Base-by-base conservation (phyloP, 2,329 filamentous ascomycete genomes). In the Coleophoma crateriformis region DNA sequence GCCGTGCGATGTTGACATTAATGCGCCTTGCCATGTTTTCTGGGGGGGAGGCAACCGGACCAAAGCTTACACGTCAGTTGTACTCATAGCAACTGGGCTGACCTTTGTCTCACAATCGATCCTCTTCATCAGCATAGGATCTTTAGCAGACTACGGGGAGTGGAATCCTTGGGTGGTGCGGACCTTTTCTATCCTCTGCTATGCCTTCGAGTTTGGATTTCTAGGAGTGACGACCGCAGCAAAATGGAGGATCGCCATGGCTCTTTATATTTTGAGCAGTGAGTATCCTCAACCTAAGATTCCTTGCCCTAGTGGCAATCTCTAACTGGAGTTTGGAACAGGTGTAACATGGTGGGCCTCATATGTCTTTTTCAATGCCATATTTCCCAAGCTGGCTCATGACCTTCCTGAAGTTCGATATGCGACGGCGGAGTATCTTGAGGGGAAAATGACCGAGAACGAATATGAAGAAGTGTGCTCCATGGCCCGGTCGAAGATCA, bases 101-200 rank as follows among this genome's bases (percentile, higher is more conserved):
- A 62, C 57, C 1, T 64, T 64, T 45, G 51, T 64, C 8, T 52
- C 50, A 1, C 60, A 64, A 47, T 52, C 58, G 15, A 20, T 64
- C 7, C 33, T 64, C 13, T 62, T 64, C 48, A 57, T 64, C 37
- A 44, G 50, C 1, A 48, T 64, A 15, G 61, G 61, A 13, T 61
- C 59, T 51, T 43, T 64, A 49, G 62, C 62, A 14, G 62, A 64
- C 45, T 63, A 57, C 50, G 62, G 62, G 7, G 61, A 57, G 45
- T 64, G 61, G 61, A 64, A 63, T 39, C 60, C 56, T 10, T 64
- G 62, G 62, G 58, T 64, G 13, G 60, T 64, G 13, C 58, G 59
- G 49, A 45, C 42, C 3, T 64, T 64, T 35, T 63, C 62, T 6
- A 52, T 64, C 2, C 34, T 64, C 3, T 51, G 46, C n/a, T 63